Conservation (phyloP, 139 green algal genomes). For the Desmodesmus armatus region DNA sequence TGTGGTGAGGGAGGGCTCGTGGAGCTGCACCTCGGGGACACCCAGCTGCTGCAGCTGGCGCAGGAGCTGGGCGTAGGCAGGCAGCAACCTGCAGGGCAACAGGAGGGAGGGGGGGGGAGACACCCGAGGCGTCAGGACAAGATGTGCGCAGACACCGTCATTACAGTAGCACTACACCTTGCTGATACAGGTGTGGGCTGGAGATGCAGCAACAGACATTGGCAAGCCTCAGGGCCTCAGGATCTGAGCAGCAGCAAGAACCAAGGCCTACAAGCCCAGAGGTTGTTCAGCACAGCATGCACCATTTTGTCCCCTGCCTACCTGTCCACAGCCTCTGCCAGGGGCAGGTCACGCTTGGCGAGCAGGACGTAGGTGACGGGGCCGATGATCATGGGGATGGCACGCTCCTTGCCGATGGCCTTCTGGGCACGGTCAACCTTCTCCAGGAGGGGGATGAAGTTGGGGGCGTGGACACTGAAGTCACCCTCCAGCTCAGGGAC, state of each 20-base stretch:
- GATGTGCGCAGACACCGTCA: no score
- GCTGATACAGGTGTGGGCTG: no score
- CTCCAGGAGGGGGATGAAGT: conserved; percentile 73
- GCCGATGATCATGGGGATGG: conserved; percentile 87
- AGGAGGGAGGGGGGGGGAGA: conserved; percentile 36
- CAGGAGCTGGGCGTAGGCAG: conserved; percentile 79
- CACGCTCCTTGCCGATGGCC: conserved; percentile 67
- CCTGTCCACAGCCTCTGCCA: conserved; percentile 3
- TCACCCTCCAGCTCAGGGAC: conserved; percentile 78
- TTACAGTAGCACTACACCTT: no score
- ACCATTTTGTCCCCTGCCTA: no score
- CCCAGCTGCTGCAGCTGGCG: conserved; percentile 60
- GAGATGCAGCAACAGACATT: no score
- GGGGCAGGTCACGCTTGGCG: conserved; percentile 52
- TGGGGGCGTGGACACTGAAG: conserved; percentile 50
- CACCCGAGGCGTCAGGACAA: background rate
- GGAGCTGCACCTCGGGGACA: conserved; percentile 79
- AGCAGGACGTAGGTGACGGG: conserved; percentile 82
- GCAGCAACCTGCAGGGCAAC: no score
- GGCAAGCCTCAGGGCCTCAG: no score
- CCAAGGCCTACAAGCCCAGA: no score
- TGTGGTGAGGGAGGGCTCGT: conserved; percentile 84
- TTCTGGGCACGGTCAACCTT: conserved; percentile 71
- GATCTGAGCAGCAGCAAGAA: no score
- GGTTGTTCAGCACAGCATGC: no score